Percentiles rank a stretch among this genome's conserved stretches.
Conservation (phyloP, 441 rosid genomes). For the Monsonia emarginata region DNA sequence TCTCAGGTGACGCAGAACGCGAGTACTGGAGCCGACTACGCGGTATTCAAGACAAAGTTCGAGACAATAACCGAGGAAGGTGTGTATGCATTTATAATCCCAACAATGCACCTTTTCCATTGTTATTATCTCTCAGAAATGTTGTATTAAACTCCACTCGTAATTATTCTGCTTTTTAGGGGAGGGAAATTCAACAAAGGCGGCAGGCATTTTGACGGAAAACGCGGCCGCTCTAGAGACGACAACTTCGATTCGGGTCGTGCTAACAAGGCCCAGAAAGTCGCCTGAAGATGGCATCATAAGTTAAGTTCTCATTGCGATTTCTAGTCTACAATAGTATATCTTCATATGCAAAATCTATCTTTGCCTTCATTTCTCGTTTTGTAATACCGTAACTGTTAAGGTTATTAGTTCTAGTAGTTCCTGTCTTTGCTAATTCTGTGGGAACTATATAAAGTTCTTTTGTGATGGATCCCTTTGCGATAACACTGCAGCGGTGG, state of each 20-base stretch:
- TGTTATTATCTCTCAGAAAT: neutral
- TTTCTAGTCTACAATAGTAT: neutral
- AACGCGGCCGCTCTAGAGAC: slow-evolving; percentile 21
- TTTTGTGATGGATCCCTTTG: too few relatives aligned
- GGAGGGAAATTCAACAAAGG: slow-evolving; percentile 52
- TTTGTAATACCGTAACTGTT: neutral
- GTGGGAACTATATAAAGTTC: too few relatives aligned
- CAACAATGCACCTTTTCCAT: neutral
- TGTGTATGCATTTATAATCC: slow-evolving; percentile 22
- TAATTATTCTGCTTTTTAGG: slow-evolving; percentile 29
- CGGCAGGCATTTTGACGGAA: slow-evolving; percentile 25
- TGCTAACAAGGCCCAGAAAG: slow-evolving; percentile 27
- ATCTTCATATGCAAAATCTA: neutral
- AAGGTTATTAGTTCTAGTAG: too few relatives aligned
- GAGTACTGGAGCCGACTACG: slow-evolving; percentile 63
- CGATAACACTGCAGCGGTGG: too few relatives aligned
- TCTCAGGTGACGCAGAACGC: slow-evolving; percentile 56
- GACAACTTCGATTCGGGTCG: neutral
- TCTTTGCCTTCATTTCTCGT: neutral
- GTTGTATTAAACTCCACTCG: neutral
- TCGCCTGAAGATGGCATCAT: neutral
- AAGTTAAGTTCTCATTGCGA: neutral
- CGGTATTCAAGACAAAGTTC: slow-evolving; percentile 36
- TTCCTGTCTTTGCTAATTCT: too few relatives aligned
- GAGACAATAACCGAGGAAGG: slow-evolving; percentile 53